A percentile compares a stretch with the other conserved stretches of the same genome.
Evolutionary conservation across 495 filamentous ascomycete genomes (phyloP).

Genomic region (Penicillium flavigenum): DNA sequence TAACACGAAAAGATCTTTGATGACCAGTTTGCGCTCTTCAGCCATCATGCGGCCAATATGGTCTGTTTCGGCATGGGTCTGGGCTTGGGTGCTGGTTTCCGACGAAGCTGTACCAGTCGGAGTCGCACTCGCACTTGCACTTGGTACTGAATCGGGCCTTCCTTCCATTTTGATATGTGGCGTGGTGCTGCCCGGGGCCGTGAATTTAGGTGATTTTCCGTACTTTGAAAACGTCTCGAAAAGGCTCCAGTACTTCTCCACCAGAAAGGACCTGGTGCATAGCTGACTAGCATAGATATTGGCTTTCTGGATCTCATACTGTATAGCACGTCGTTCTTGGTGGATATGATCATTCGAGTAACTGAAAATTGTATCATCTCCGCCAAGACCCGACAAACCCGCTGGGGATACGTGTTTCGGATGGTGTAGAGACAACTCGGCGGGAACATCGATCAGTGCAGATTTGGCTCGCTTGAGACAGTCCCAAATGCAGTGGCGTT

Average conservation of each 20-base stretch:
- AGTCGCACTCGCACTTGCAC: background rate
- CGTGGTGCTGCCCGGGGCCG: conserved; percentile 11
- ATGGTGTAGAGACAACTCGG: conserved; percentile 55
- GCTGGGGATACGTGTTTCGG: conserved; percentile 18
- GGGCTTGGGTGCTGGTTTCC: conserved; percentile 11
- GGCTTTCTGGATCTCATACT: conserved; percentile 81
- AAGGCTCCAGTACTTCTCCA: conserved; percentile 74
- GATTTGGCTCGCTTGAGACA: conserved; percentile 60
- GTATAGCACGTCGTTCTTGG: conserved; percentile 50
- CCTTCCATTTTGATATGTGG: conserved; percentile 23
- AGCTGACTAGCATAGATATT: conserved; percentile 78
- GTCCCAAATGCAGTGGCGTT: conserved; percentile 61
- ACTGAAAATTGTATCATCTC: conserved; percentile 27
- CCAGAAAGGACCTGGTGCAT: conserved; percentile 72
- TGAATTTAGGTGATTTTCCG: conserved; percentile 28
- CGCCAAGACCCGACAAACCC: conserved; percentile 13
- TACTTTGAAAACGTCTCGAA: conserved; percentile 52
- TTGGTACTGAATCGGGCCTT: background rate
- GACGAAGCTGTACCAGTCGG: background rate
- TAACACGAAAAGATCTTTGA: conserved; percentile 70
- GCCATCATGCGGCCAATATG: conserved; percentile 56
- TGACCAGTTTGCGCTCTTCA: conserved; percentile 68
- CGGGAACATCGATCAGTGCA: conserved; percentile 58
- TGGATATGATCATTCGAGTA: conserved; percentile 29
- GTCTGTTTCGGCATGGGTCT: conserved; percentile 42